Percentiles rank a stretch among this genome's conserved stretches.
Conservation (phyloP, 306 rosid genomes). For the Alnus rubra region DNA sequence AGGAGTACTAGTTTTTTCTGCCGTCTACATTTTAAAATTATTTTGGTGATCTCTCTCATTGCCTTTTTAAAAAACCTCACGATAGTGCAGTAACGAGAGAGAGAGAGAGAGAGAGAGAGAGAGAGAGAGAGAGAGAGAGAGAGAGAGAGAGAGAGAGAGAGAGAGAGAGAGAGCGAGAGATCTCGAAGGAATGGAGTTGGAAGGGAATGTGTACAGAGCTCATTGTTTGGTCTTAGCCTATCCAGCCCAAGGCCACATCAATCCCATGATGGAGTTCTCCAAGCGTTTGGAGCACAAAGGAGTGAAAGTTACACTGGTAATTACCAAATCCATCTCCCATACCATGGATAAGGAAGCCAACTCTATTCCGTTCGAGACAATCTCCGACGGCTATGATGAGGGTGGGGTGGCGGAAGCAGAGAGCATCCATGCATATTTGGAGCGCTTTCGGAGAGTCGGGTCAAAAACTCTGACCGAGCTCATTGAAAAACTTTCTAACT, state of each 20-base stretch:
- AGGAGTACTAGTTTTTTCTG: too few species aligned
- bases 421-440: slow-evolving; percentile 35
- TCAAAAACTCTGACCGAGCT: slow-evolving; percentile 43
- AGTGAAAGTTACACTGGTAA: slow-evolving; percentile 40
- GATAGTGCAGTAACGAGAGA: too few species aligned
- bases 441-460: slow-evolving; percentile 38
- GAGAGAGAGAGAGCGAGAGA: too few species aligned
- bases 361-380: slow-evolving; percentile 38
- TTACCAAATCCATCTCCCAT: slow-evolving; percentile 51
- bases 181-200: too few species aligned
- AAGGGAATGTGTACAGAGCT: too few species aligned
- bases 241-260: slow-evolving; percentile 65
- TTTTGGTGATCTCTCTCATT: too few species aligned
- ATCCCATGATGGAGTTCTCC: slow-evolving; percentile 54
- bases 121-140: too few species aligned
- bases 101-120: too few species aligned
- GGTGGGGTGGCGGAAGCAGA: slow-evolving; percentile 46
- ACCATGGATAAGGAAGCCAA: slow-evolving; percentile 28
- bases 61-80: too few species aligned
- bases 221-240: slow-evolving; percentile 7
- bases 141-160: too few species aligned
- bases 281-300: slow-evolving; percentile 41
- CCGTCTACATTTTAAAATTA: too few species aligned
- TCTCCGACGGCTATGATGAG: slow-evolving; percentile 63
- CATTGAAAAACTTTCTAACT: slow-evolving; percentile 27